phyloP scores from a whole-genome alignment of 2,329 filamentous ascomycete genomes.

The Epichloe uncinata region DNA sequence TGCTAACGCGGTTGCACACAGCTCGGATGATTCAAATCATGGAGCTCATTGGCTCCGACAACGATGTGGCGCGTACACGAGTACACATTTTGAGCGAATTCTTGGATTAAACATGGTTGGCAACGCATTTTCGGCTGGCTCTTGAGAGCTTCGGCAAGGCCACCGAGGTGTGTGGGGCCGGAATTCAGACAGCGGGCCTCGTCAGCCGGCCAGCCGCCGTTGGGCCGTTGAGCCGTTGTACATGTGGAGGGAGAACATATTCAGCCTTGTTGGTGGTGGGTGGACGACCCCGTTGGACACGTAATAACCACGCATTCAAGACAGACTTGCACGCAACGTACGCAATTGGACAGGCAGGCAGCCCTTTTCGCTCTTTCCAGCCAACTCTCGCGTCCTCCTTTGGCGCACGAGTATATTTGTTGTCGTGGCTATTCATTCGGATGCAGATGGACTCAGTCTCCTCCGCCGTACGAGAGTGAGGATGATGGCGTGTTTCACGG shows the following conservation, averaged over 20 bases:
- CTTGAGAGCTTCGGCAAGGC: neutral
- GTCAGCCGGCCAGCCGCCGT: too few relatives aligned
- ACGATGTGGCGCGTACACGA: constrained; percentile 44
- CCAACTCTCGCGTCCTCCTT: too few relatives aligned
- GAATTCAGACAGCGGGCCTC: too few relatives aligned
- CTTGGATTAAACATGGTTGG: constrained; percentile 15
- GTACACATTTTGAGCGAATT: constrained; percentile 46
- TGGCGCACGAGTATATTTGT: too few relatives aligned
- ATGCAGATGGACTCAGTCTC: constrained; percentile 9
- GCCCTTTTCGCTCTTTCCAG: neutral
- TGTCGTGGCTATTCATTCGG: neutral
- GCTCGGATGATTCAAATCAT: constrained; percentile 52
- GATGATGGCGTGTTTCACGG: neutral
- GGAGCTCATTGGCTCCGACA: constrained; percentile 44
- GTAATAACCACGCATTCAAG: too few relatives aligned
- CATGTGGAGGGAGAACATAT: too few relatives aligned
- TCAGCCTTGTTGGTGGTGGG: too few relatives aligned
- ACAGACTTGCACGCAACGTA: too few relatives aligned
- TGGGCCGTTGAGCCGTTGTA: too few relatives aligned
- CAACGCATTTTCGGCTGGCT: neutral
- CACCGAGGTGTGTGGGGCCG: neutral
- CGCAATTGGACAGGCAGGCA: too few relatives aligned
- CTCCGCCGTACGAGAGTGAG: constrained; percentile 16
- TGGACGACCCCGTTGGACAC: too few relatives aligned
- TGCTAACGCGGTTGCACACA: constrained; percentile 14